Evolutionary conservation across 345 rosid species (phyloP).

Genomic region (Citrus maxima): DNA sequence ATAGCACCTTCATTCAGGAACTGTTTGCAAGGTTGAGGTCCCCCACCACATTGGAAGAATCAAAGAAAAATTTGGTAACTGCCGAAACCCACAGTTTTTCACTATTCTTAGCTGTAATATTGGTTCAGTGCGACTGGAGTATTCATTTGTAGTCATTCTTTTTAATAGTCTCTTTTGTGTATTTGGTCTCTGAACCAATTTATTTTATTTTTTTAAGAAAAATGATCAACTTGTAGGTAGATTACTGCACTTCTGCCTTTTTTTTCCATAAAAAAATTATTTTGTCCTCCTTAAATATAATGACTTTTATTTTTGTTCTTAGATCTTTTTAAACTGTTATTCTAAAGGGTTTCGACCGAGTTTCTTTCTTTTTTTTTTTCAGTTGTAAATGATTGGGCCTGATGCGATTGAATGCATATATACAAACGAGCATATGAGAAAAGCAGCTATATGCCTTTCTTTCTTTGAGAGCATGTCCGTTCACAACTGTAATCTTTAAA

Average conservation of each 20-base stretch:
- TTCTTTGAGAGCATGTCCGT: background rate
- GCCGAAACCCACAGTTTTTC: background rate
- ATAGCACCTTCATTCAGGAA: conserved; percentile 83
- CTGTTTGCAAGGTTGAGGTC: conserved; percentile 72
- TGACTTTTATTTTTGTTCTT: background rate
- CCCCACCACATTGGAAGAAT: conserved; percentile 55
- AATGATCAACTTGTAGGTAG: background rate
- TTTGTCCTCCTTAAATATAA: background rate
- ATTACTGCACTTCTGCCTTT: background rate
- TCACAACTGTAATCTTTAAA: background rate
- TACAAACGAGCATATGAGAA: background rate
- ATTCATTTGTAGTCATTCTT: background rate
- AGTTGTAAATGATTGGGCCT: background rate
- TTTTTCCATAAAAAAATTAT: background rate
- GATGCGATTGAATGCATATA: background rate
- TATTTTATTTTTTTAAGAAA: background rate
- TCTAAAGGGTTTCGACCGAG: background rate
- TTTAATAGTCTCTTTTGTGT: background rate
- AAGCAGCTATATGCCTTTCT: background rate
- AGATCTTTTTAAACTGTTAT: background rate
- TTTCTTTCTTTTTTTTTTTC: too few relatives aligned
- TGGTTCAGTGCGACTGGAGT: background rate
- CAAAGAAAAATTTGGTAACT: conserved; percentile 88
- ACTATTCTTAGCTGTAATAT: background rate
- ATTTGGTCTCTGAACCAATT: background rate